Evolutionary conservation across 75 land plant species (phyloP), one percentile per base, ranked within the genome.

Genomic region (Larix kaempferi): DNA sequence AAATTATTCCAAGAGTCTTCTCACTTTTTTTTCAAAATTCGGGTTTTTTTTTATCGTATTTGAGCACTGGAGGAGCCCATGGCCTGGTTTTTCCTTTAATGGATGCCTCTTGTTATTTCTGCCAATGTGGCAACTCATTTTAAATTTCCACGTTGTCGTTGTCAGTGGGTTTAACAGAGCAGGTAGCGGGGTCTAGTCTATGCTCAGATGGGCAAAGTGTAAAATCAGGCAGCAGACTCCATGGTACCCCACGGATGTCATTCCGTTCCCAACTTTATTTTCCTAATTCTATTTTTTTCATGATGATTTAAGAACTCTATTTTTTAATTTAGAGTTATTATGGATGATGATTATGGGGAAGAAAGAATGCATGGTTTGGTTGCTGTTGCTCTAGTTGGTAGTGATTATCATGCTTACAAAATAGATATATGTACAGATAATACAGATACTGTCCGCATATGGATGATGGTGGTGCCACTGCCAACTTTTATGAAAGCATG

Each of bases 291-390:
- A 69, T 1, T 11, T 6, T 7, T 69, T 2, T 41, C 21, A 69
- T 21, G 23, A 37, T 15, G 71, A 17, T 37, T 3, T 66, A 17
- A 11, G 21, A 17, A 27, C 8, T 13, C 7, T 17, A 1, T 1
- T 11, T 49, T 1, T 8, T 11, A 17, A 16, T 66, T 35, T 17
- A 35, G 6, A 29, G 6, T 21, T 65, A 19, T 64, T 33, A 15
- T 26, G 35, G 15, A 6, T 41, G 52, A 39, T 37, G 72, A 67
- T 67, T 21, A 67, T 27, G 29, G 41, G 21, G 35, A 66, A 66
- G 67, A 33, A 66, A 66, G 52, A 67, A 19, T 10, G 12, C 21
- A 67, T 69, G 73, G 41, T 69, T 22, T 69, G 52, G 73, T 41
- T 62, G 65, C 29, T 49, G 54, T 49, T 49, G 54, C 12, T 69